Evolutionary conservation across 2,329 filamentous ascomycete genomes (phyloP).

Genomic region (Lecanicillium sp.): DNA sequence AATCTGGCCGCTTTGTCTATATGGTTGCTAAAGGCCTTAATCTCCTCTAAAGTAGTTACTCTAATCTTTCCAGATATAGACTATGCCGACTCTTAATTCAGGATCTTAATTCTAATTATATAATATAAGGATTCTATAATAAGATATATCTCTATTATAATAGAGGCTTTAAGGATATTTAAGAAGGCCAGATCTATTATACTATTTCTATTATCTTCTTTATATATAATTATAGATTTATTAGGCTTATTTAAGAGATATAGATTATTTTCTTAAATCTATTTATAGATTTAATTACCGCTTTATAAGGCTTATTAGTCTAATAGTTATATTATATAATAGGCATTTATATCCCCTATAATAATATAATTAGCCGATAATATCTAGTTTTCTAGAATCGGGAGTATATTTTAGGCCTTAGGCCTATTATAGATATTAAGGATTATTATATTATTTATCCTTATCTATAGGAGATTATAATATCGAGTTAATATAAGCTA

Average conservation of each 20-base stretch:
- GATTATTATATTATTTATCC: slow-evolving; percentile 1
- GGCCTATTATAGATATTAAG: slow-evolving; percentile 1
- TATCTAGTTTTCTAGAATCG: neutral
- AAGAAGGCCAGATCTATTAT: slow-evolving; percentile 1
- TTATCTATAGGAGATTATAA: slow-evolving; percentile 1
- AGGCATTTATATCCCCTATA: no score
- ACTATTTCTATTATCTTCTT: neutral
- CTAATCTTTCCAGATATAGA: slow-evolving; percentile 1
- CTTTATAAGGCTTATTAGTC: neutral
- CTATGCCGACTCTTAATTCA: neutral
- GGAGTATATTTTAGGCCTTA: neutral
- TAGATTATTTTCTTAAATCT: neutral
- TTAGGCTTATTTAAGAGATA: slow-evolving; percentile 1
- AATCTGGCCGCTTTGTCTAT: neutral
- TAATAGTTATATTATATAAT: neutral
- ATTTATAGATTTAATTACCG: neutral
- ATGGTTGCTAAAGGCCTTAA: neutral
- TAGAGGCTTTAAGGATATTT: slow-evolving; percentile 1
- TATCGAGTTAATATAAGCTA: neutral
- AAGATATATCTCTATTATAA: neutral
- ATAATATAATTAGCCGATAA: slow-evolving; percentile 1
- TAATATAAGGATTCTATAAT: no score
- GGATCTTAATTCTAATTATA: slow-evolving; percentile 2
- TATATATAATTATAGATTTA: neutral
- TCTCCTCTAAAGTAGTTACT: slow-evolving; percentile 1